Evolutionary conservation across 768 basidiomycete species (phyloP).

Genomic region (Rhizopogon roseolus): DNA sequence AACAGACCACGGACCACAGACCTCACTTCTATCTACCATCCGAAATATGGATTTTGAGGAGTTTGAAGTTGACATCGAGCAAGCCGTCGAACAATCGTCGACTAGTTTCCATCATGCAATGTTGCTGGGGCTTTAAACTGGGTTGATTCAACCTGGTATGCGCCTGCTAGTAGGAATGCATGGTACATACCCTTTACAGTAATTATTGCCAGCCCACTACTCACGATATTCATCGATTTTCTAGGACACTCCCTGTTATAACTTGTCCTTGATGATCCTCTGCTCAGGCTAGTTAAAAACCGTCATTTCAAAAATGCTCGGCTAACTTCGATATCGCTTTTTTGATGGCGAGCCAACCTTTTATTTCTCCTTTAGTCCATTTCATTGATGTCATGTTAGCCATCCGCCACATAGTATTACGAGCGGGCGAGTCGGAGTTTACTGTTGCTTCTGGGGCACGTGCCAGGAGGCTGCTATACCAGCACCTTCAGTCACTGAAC

Average conservation of each 20-base stretch:
- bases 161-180: constrained; percentile 33
- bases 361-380: neutral
- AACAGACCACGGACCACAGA: neutral
- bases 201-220: neutral
- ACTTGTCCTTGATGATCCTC: constrained; percentile 50
- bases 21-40: neutral
- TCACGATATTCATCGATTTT: constrained; percentile 1
- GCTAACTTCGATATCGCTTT: constrained; percentile 63
- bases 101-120: constrained; percentile 3
- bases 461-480: constrained; percentile 46
- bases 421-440: constrained; percentile 31
- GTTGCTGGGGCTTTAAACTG: constrained; percentile 19
- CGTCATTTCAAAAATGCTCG: constrained; percentile 51
- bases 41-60: constrained; percentile 34
- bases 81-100: neutral
- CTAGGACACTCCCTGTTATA: constrained; percentile 61
- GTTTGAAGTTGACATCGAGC: constrained; percentile 23
- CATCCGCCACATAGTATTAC: constrained; percentile 37
- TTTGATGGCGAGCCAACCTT: constrained; percentile 47
- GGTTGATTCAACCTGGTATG: constrained; percentile 37
- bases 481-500: constrained; percentile 39
- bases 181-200: constrained; percentile 35
- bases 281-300: constrained; percentile 41
- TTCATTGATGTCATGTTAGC: constrained; percentile 25
- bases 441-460: constrained; percentile 43